These are phyloP conservation scores for Axilococcus clingmanii DNA, from an alignment of 139 green algal species.

Conservation along the genomic window DNA sequence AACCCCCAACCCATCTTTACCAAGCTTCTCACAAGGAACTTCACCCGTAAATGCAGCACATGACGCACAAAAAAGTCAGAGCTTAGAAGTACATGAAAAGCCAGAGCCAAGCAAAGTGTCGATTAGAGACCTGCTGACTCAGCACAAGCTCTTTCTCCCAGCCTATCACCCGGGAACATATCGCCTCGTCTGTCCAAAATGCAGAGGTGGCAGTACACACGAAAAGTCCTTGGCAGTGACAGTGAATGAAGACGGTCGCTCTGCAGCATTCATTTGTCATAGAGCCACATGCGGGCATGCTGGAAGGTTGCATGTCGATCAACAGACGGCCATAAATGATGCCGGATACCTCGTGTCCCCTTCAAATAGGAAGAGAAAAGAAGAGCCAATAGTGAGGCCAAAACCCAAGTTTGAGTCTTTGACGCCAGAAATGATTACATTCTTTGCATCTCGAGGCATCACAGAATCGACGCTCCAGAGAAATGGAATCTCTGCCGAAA, in stretches of 20 bases:
- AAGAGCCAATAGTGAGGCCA: constrained; percentile 9
- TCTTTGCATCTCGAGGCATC: constrained; percentile 50
- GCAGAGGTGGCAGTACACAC: constrained; percentile 27
- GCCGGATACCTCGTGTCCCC: constrained; percentile 7
- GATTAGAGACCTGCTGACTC: constrained; percentile 30
- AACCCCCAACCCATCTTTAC: no score
- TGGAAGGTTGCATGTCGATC: constrained; percentile 20
- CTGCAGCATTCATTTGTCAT: constrained; percentile 50
- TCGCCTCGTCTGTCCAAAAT: constrained; percentile 33
- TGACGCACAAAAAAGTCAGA: no score
- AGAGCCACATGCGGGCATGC: constrained; percentile 46
- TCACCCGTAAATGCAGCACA: no score
- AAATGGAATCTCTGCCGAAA: constrained; percentile 42
- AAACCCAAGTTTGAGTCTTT: constrained; percentile 22
- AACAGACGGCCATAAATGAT: neutral
- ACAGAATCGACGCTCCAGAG: constrained; percentile 28
- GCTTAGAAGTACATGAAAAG: neutral
- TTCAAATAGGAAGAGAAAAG: constrained; percentile 13
- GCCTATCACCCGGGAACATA: constrained; percentile 30
- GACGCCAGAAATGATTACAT: constrained; percentile 22
- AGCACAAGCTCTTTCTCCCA: constrained; percentile 18
- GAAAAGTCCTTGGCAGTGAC: constrained; percentile 32
- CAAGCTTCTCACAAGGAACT: no score
- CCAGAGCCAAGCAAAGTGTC: neutral
- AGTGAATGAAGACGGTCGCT: constrained; percentile 27